phyloP scores from a whole-genome alignment of 768 basidiomycete genomes.

The Lepiota venenata region DNA sequence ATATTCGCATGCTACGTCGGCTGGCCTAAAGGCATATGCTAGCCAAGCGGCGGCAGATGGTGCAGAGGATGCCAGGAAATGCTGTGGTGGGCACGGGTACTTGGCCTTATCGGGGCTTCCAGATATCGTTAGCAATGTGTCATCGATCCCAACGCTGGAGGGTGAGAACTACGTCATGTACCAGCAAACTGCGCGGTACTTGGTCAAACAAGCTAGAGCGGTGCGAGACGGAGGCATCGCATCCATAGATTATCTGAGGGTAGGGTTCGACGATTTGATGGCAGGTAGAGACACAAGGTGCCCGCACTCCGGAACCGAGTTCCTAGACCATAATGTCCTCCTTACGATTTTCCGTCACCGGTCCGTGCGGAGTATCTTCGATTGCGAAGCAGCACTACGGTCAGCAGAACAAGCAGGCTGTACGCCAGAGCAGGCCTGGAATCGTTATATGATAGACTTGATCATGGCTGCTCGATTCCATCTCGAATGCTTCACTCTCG shows the following conservation, averaged over 20 bases:
- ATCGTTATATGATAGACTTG: constrained; percentile 22
- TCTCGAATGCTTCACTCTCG: constrained; percentile 18
- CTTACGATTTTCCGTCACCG: constrained; percentile 21
- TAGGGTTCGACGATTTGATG: background rate
- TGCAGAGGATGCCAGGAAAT: constrained; percentile 22
- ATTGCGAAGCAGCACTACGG: constrained; percentile 13
- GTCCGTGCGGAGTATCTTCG: constrained; percentile 17
- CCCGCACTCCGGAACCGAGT: constrained; percentile 3
- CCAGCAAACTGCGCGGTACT: constrained; percentile 24
- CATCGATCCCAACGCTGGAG: constrained; percentile 19
- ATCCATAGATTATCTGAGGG: background rate
- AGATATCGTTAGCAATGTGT: constrained; percentile 15
- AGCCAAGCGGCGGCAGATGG: constrained; percentile 21
- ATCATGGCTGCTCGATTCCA: constrained; percentile 23
- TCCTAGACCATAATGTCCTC: constrained; percentile 16
- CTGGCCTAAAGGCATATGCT: constrained; percentile 20
- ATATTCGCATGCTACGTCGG: constrained; percentile 16
- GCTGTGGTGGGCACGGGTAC: constrained; percentile 24
- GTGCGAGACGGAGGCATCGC: background rate
- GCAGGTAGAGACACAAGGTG: background rate
- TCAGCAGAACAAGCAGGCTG: constrained; percentile 10
- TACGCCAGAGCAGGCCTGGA: constrained; percentile 19
- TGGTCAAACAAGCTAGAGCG: constrained; percentile 16
- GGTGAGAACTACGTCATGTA: constrained; percentile 27
- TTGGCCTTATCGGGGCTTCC: constrained; percentile 21